Evolutionary conservation across 805 yeast genomes (phyloP).

Genomic region (Ogataea naganishii): DNA sequence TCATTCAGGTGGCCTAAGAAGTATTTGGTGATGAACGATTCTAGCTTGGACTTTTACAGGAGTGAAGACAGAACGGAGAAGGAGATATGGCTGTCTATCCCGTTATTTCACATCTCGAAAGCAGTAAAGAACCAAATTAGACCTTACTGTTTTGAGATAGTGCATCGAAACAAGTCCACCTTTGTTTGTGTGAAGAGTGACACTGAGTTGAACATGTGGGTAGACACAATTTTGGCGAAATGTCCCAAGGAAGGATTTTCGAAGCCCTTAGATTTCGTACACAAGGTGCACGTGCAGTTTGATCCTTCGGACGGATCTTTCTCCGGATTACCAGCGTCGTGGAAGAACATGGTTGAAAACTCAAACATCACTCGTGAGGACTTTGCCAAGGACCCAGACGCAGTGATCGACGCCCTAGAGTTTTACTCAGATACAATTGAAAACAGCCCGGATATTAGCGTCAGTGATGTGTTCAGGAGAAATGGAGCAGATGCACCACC

Average conservation of each 20-base stretch:
- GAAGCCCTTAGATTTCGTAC: slow-evolving; percentile 90
- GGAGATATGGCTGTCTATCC: slow-evolving; percentile 41
- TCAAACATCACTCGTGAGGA: slow-evolving; percentile 55
- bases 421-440: slow-evolving; percentile 29
- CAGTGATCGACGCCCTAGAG: slow-evolving; percentile 53
- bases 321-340: slow-evolving; percentile 48
- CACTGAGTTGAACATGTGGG: slow-evolving; percentile 80
- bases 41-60: slow-evolving; percentile 67
- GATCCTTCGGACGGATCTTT: slow-evolving; percentile 65
- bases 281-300: slow-evolving; percentile 82
- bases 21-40: slow-evolving; percentile 68
- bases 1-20: slow-evolving; percentile 91
- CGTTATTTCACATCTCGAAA: slow-evolving; percentile 49
- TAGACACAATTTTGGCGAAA: slow-evolving; percentile 75
- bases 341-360: slow-evolving; percentile 47
- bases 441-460: slow-evolving; percentile 30
- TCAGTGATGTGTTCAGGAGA: slow-evolving; percentile 20
- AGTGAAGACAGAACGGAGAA: slow-evolving; percentile 47
- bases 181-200: slow-evolving; percentile 70
- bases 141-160: slow-evolving; percentile 76
- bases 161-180: slow-evolving; percentile 56
- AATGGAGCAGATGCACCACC: slow-evolving; percentile 21
- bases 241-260: slow-evolving; percentile 68
- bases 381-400: slow-evolving; percentile 55
- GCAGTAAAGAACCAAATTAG: slow-evolving; percentile 63